Conservation (phyloP, 2,329 filamentous ascomycete genomes). For the Sporothrix dimorphospora region DNA sequence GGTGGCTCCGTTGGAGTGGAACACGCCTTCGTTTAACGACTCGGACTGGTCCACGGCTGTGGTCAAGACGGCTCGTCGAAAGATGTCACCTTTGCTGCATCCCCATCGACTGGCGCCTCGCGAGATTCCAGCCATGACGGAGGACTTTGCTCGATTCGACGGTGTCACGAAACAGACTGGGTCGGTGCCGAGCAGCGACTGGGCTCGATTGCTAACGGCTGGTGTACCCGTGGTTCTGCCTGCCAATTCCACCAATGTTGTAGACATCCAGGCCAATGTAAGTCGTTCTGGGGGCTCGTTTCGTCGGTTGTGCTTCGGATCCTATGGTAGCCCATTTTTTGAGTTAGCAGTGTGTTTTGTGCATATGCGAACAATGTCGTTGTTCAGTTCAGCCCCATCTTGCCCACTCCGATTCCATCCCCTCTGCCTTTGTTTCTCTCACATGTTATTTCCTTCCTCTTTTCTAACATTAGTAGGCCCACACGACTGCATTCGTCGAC, state of each 20-base stretch:
- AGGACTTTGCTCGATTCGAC: background rate
- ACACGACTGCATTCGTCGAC: background rate
- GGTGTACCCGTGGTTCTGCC: background rate
- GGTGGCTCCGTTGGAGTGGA: background rate
- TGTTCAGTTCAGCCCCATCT: no score
- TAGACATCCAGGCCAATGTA: background rate
- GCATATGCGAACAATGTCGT: background rate
- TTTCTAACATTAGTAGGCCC: background rate
- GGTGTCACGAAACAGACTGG: background rate
- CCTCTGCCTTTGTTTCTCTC: background rate
- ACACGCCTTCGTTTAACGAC: background rate
- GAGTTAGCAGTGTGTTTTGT: background rate
- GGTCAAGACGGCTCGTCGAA: background rate
- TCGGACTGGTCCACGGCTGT: background rate
- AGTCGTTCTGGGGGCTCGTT: background rate
- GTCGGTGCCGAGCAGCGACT: background rate
- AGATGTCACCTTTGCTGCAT: background rate
- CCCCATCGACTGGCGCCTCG: background rate
- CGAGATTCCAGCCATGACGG: background rate
- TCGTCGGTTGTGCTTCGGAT: no score
- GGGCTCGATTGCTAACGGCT: background rate
- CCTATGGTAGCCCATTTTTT: background rate
- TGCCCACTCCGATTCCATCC: background rate
- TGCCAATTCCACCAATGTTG: background rate
- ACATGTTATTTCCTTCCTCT: background rate